These are phyloP conservation scores for Annona cherimola DNA, from an alignment of 164 flowering plant species.

Conservation along the genomic window DNA sequence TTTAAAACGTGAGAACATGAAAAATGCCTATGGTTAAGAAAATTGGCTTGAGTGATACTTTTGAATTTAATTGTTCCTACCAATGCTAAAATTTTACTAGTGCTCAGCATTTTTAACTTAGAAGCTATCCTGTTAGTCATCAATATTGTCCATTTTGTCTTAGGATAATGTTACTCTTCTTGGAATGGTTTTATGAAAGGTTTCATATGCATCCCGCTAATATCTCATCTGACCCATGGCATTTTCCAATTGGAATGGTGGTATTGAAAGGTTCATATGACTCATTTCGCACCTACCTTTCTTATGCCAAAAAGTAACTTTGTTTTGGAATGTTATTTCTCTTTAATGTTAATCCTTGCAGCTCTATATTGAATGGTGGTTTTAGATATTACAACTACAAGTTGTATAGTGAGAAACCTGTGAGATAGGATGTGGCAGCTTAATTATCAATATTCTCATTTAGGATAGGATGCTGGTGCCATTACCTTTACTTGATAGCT, in stretches of 20 bases:
- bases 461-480: neutral
- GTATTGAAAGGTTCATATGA: no score
- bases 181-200: neutral
- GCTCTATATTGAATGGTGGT: no score
- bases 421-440: neutral
- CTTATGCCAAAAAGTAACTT: no score
- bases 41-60: neutral
- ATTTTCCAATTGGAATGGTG: no score
- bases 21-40: neutral
- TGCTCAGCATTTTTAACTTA: neutral
- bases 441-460: no score
- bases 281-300: no score
- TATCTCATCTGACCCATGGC: neutral
- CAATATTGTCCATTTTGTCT: neutral
- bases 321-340: no score
- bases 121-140: neutral
- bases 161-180: neutral
- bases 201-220: neutral
- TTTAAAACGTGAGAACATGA: constrained; percentile 6
- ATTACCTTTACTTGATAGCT: no score
- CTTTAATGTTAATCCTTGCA: no score
- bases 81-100: neutral
- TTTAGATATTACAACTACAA: no score
- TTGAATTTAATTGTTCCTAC: neutral
- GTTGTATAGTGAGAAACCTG: no score